These are phyloP conservation scores for Zoysia matrella DNA, from an alignment of 202 grass and related monocot genomes.

Conservation along the genomic window DNA sequence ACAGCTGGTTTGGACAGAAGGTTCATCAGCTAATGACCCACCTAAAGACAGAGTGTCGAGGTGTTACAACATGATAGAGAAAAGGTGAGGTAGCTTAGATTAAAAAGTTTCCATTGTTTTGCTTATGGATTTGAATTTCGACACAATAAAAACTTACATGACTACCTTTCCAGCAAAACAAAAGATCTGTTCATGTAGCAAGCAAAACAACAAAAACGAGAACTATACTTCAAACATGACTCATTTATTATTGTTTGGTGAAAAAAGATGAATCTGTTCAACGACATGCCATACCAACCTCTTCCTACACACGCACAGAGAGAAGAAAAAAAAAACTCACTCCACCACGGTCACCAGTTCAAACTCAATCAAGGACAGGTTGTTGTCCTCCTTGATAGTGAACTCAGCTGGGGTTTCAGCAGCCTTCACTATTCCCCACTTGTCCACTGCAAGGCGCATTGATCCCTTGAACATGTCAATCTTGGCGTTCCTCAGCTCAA, in stretches of 20 bases:
- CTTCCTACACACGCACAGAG: background rate
- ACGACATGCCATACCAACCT: background rate
- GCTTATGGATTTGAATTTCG: too few species aligned
- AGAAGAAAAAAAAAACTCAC: slow-evolving; percentile 14
- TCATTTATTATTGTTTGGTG: slow-evolving; percentile 38
- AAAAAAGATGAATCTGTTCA: background rate
- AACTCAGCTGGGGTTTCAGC: slow-evolving; percentile 49
- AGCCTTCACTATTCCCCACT: slow-evolving; percentile 49
- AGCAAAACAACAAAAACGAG: too few species aligned
- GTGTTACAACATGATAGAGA: too few species aligned
- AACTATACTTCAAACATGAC: background rate
- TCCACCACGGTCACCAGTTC: slow-evolving; percentile 55
- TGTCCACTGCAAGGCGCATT: slow-evolving; percentile 63
- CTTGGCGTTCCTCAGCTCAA: slow-evolving; percentile 28
- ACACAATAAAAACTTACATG: too few species aligned
- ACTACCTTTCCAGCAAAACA: too few species aligned
- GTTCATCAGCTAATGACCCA: slow-evolving; percentile 46
- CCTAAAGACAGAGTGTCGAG: slow-evolving; percentile 18
- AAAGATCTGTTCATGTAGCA: too few species aligned
- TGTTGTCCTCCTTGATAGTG: slow-evolving; percentile 63
- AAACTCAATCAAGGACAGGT: slow-evolving; percentile 70
- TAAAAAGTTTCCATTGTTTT: too few species aligned
- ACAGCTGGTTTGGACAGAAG: slow-evolving; percentile 53
- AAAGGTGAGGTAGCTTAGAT: too few species aligned
- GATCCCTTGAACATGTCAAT: slow-evolving; percentile 68